Evolutionary conservation across 495 filamentous ascomycete genomes (phyloP).

Genomic region (Daldinia concentrica): DNA sequence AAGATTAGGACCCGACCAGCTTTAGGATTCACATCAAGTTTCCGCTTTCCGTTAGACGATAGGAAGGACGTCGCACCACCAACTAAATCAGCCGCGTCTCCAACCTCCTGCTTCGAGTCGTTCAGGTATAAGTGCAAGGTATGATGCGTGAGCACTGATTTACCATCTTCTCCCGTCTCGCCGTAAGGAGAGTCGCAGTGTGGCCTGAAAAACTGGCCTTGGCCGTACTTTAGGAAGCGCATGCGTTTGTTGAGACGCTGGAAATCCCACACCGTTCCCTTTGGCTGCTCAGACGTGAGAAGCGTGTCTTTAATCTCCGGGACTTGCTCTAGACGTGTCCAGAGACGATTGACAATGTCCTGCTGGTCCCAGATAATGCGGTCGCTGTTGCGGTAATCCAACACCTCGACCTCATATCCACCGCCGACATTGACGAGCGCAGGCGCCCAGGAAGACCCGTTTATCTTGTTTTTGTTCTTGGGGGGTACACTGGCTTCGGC

Average conservation of each 20-base stretch:
- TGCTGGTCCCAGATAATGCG: conserved; percentile 77
- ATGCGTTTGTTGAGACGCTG: conserved; percentile 79
- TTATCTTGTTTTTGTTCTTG: conserved; percentile 18
- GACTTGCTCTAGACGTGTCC: conserved; percentile 57
- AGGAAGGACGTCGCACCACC: conserved; percentile 79
- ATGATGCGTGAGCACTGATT: conserved; percentile 66
- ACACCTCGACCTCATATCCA: conserved; percentile 65
- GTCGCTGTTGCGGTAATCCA: conserved; percentile 71
- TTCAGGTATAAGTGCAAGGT: conserved; percentile 90
- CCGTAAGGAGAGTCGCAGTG: conserved; percentile 79
- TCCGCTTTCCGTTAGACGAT: conserved; percentile 55
- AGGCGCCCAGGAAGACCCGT: conserved; percentile 61
- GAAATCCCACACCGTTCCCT: conserved; percentile 53
- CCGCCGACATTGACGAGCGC: conserved; percentile 76
- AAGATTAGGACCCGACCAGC: conserved; percentile 80
- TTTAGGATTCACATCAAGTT: conserved; percentile 73
- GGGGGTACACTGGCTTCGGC: conserved; percentile 62
- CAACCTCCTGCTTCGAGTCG: conserved; percentile 53
- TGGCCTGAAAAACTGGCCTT: conserved; percentile 79
- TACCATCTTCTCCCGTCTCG: conserved; percentile 61
- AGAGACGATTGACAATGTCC: conserved; percentile 69
- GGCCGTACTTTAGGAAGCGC: conserved; percentile 80
- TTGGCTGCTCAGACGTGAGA: conserved; percentile 33
- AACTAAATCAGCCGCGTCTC: conserved; percentile 50
- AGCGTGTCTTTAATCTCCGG: conserved; percentile 43